Evolutionary conservation across 352 stramenopile genomes (phyloP), one percentile per base, ranked within the genome.

Genomic region (Pythium aquatile): DNA sequence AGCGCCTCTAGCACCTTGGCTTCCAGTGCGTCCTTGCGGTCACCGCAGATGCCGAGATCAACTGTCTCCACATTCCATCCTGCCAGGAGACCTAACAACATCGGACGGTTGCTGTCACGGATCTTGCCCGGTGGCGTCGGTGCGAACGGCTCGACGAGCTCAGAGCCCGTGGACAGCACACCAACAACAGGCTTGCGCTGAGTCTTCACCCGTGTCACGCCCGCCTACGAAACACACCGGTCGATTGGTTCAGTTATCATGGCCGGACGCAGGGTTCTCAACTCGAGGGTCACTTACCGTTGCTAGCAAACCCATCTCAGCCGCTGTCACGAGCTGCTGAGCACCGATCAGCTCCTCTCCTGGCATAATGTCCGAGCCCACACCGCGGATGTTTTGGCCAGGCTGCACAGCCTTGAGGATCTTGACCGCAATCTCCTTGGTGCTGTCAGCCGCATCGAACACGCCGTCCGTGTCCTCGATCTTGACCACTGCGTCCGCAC

Each of bases 131-230:
- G 66, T 16, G 69, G 58, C 10, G 72, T 75, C 8, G 73, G 55
- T 29, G 69, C 61, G 54, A 83, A 88, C 0, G 81, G 73, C 32
- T 88, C 72, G 2, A 98, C 71, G 0, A 99, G 77, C 76, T 99
- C 97, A 62, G 94, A 97, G 9, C 97, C 97, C 0, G 97, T 99
- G 5, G 96, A 99, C 8, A 99, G 69, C 42, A 99, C 87, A 37
- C 93, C 96, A 6, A 99, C 83, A 2, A 85, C 70, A 7, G 94
- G 89, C 9, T 72, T 74, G 2, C 77, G 61, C 32, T 93, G 81
- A 16, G 94, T 85, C n/a, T 58, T 42, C 17, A 98, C 83, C 14
- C 83, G 53, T 2, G 76, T 72, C 33, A 94, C 66, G 1, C 94
- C 94, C 17, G 81, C 76, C 85, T 94, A 57, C 9, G 14, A 14